phyloP scores from a whole-genome alignment of 306 rosid genomes.

The Abrus precatorius region DNA sequence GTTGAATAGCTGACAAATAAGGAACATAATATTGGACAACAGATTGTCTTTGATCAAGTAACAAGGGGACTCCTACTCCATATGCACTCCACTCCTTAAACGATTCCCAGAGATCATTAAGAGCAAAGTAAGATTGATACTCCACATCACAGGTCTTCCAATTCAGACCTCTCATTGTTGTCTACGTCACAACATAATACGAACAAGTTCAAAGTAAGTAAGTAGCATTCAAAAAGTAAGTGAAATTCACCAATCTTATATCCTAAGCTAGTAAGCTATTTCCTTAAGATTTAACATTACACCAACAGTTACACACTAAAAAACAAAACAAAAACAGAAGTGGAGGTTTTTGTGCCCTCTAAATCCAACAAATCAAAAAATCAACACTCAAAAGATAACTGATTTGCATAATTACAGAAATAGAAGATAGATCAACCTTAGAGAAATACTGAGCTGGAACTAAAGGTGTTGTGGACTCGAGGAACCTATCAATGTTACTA shows the following conservation, averaged over 20 bases:
- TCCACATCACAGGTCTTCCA: constrained; percentile 81
- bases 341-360: constrained; percentile 11
- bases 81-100: constrained; percentile 94
- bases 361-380: constrained; percentile 16
- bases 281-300: constrained; percentile 13
- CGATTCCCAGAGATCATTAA: constrained; percentile 91
- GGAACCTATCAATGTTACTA: constrained; percentile 73
- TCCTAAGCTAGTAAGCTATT: constrained; percentile 18
- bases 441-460: constrained; percentile 83
- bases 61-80: constrained; percentile 91
- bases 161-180: constrained; percentile 81
- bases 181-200: constrained; percentile 61
- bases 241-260: constrained; percentile 25
- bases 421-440: constrained; percentile 66
- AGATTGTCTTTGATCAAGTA: constrained; percentile 75
- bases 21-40: constrained; percentile 93
- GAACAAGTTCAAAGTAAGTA: constrained; percentile 30
- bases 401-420: constrained; percentile 26
- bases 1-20: constrained; percentile 86
- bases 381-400: constrained; percentile 28
- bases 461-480: constrained; percentile 74
- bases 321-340: constrained; percentile 26
- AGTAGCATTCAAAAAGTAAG: background rate
- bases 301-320: background rate
- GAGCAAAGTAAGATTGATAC: constrained; percentile 74